Evolutionary conservation across 345 rosid species (phyloP).

Genomic region (Pseudoturritis turrita): DNA sequence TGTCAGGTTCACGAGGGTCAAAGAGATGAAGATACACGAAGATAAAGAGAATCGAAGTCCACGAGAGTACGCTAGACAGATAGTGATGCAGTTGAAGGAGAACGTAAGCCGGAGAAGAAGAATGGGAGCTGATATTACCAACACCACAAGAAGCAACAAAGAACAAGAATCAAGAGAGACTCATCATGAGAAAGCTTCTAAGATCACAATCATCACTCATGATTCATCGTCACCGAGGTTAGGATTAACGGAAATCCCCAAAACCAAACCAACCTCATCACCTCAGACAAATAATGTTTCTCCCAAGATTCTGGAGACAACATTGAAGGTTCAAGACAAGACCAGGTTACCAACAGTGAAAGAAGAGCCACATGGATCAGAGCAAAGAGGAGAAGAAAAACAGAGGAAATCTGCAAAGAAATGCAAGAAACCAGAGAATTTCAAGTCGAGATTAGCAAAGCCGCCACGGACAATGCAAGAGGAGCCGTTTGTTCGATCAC

Average conservation of each 20-base stretch:
- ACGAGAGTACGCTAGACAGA: constrained; percentile 61
- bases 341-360: constrained; percentile 19
- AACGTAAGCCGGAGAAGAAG: constrained; percentile 44
- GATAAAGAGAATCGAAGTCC: constrained; percentile 63
- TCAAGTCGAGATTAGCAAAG: constrained; percentile 36
- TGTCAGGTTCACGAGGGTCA: constrained; percentile 41
- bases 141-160: constrained; percentile 38
- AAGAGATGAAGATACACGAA: constrained; percentile 44
- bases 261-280: constrained; percentile 25
- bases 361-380: constrained; percentile 10
- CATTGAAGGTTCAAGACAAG: constrained; percentile 18
- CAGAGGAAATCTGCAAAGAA: constrained; percentile 33
- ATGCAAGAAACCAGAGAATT: constrained; percentile 32
- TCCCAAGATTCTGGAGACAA: constrained; percentile 6
- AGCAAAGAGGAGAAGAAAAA: background rate
- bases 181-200: constrained; percentile 50
- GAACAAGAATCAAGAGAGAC: constrained; percentile 39
- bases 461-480: constrained; percentile 60
- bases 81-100: constrained; percentile 74
- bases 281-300: constrained; percentile 1
- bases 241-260: constrained; percentile 37
- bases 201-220: constrained; percentile 21
- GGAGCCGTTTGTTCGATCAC: constrained; percentile 54
- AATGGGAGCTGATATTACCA: constrained; percentile 79
- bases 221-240: constrained; percentile 51